phyloP scores from a whole-genome alignment of 2,329 filamentous ascomycete genomes.

The Fusarium penzigii region DNA sequence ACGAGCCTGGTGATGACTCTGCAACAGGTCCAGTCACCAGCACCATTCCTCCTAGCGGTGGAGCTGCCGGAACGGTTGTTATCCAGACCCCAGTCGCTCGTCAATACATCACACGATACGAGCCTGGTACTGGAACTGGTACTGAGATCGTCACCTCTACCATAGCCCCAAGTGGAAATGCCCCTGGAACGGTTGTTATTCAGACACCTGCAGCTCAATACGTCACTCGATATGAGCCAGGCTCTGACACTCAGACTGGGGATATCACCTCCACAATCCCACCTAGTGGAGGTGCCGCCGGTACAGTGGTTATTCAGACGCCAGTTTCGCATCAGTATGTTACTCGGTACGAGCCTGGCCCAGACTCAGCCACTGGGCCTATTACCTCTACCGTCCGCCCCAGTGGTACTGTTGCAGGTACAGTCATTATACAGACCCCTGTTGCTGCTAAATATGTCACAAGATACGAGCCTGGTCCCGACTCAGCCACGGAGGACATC shows the following conservation, averaged over 20 bases:
- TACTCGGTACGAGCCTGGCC: constrained; percentile 1
- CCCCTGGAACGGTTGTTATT: constrained; percentile 3
- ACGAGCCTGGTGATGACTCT: background rate
- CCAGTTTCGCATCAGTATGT: background rate
- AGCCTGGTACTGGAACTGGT: background rate
- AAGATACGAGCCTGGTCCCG: background rate
- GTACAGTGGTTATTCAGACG: background rate
- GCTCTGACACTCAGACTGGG: background rate
- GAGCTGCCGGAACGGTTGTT: background rate
- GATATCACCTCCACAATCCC: background rate
- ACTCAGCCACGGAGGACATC: background rate
- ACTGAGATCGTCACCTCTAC: background rate
- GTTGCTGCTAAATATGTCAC: background rate
- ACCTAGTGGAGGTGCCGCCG: background rate
- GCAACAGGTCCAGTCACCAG: background rate
- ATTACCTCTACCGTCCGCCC: background rate
- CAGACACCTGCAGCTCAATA: background rate
- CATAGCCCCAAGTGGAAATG: background rate
- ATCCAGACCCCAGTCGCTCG: constrained; percentile 2
- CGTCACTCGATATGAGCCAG: background rate
- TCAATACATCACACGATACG: background rate
- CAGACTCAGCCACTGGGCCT: background rate
- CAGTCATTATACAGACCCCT: constrained; percentile 7
- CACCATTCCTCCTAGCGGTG: background rate
- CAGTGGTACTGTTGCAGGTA: background rate